Base-by-base conservation (phyloP, 176 grass and related monocot species). In the Rhynchospora tenuis region DNA sequence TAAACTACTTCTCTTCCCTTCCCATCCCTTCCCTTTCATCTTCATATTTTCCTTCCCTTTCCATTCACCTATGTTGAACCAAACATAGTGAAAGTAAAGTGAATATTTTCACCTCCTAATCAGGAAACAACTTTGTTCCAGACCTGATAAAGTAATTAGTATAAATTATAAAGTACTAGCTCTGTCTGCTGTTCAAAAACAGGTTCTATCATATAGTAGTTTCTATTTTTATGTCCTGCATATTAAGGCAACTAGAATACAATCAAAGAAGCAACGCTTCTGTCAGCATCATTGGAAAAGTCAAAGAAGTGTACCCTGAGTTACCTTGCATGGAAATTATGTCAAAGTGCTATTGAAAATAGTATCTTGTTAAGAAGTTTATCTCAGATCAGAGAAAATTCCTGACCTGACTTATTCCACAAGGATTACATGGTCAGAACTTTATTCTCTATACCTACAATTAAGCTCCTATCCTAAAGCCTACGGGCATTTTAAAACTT, bases 271-370 rank as follows among this genome's bases (percentile, higher is more conserved):
- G 62, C 78, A 50, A 45, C 17, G 23, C 48, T 26, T 28, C 46
- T 82, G 80, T 63, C 80, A 82, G n/a, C 23, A 50, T 68, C 47
- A 66, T 28, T 24, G 63, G 44, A 82, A 38, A 82, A 19, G 80
- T 82, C 80, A 31, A 82, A 65, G 63, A 82, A 82, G 80, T 82
- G 59, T 31, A 65, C 80, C 80, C 24, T 54, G 38, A 64, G 80
- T 82, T 38, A 82, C 42, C 80, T 65, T 54, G 54, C 14, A 17
- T 68, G 26, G 62, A 38, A 62, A 82, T 82, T 64, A 82, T 82
- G 63, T 62, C 59, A 81, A 81, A 81, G 19, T 81, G 59, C 13
- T 47, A 46, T 62, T 10, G 48, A 63, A 57, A 61, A 22, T 29
- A 13, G 13, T 45, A 61, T 28, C 80, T 82, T 82, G 80, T 31